Evolutionary conservation across 352 stramenopile genomes (phyloP).

Genomic region (Phytopythium ostracodes): DNA sequence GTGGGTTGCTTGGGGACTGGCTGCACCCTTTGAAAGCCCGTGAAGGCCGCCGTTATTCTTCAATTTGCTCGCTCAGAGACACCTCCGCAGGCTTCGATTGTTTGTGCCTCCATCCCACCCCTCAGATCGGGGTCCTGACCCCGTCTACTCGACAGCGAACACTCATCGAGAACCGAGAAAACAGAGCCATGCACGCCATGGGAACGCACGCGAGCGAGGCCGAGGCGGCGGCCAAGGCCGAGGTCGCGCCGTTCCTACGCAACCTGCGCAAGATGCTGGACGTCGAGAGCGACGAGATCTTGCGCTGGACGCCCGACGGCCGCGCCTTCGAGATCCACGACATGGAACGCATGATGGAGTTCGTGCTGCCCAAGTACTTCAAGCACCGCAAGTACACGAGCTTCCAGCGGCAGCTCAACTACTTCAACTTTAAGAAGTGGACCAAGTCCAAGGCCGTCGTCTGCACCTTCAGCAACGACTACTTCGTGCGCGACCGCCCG

Average conservation of each 20-base stretch:
- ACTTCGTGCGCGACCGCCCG: slow-evolving; percentile 54
- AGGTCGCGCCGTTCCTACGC: slow-evolving; percentile 64
- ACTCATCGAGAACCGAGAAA: background rate
- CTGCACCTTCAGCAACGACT: slow-evolving; percentile 75
- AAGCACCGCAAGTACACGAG: slow-evolving; percentile 94
- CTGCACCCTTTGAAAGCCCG: too few relatives aligned
- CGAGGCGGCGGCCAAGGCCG: slow-evolving; percentile 18
- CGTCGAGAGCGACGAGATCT: slow-evolving; percentile 31
- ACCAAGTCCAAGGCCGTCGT: slow-evolving; percentile 72
- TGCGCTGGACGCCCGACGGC: slow-evolving; percentile 51
- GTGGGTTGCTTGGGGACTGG: too few relatives aligned
- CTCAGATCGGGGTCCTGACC: background rate
- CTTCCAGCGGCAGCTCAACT: slow-evolving; percentile 93
- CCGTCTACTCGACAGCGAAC: too few relatives aligned
- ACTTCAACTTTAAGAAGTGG: slow-evolving; percentile 87
- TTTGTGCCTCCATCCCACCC: background rate
- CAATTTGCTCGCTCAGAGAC: background rate
- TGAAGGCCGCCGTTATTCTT: background rate
- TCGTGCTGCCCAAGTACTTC: slow-evolving; percentile 91
- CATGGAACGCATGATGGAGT: slow-evolving; percentile 60
- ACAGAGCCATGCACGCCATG: background rate
- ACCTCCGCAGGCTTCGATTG: background rate
- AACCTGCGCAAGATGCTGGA: slow-evolving; percentile 60
- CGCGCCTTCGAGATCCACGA: slow-evolving; percentile 65
- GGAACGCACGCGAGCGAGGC: background rate